Evolutionary conservation across 768 basidiomycete genomes (phyloP), one percentile per base, ranked within the genome.

Genomic region (Hebeloma cylindrosporum): DNA sequence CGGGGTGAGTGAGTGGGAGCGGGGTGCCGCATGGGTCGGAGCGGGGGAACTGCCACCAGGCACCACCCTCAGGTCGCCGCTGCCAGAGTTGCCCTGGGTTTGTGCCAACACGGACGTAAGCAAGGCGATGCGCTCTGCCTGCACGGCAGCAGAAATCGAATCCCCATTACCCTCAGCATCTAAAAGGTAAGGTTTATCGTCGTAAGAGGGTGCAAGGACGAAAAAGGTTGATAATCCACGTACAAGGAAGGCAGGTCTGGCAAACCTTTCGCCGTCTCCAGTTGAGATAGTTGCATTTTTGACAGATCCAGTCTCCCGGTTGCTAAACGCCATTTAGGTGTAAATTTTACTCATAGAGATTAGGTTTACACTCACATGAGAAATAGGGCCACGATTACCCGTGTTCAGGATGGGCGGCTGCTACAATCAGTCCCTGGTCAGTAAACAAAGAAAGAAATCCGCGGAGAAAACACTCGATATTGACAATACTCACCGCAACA

Each of bases 161-260:
- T 92, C 89, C 3, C 88, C 87, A 54, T 92, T 91, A 1, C 89
- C 89, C 59, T 92, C 89, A 9, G 89, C 89, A 52, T 90, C 88
- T 90, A 32, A 25, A 46, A 17, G 2, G 21, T 41, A 40, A 35
- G 30, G 31, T 23, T 13, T n/a, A 48, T 42, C 23, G 48, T 44
- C 25, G 45, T 14, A 20, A 30, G 20, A 43, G 21, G 23, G 27
- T 21, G 4, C 37, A 39, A 34, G 27, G 22, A 34, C 29, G 18
- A 40, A 42, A 45, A 48, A 47, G 18, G 10, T 8, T 18, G 30
- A 17, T 45, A 47, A 47, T 43, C 47, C 20, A 75, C 83, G 52
- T 57, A 88, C 87, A 91, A 36, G 89, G 88, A 48, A 80, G 78
- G 65, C 89, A 92, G 7, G 87, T 90, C 72, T 92, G 89, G 68